phyloP scores from a whole-genome alignment of 495 filamentous ascomycete species.

The Aspergillus olivimuriae region DNA sequence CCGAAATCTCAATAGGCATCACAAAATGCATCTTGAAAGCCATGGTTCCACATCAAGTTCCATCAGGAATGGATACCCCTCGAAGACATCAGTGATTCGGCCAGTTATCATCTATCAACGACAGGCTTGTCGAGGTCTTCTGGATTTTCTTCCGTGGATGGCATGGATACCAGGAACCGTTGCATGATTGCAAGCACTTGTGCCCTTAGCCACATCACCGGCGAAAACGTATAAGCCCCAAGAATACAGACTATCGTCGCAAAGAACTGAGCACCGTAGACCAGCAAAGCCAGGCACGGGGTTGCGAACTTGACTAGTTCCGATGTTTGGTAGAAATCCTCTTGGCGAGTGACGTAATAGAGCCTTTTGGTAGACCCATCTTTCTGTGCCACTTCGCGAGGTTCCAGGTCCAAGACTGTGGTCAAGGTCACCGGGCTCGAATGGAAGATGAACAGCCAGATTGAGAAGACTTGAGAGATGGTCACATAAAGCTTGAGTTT shows the following conservation, averaged over 20 bases:
- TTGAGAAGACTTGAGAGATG: conserved; percentile 64
- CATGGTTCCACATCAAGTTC: not conserved
- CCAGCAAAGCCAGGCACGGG: conserved; percentile 35
- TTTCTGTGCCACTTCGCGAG: conserved; percentile 15
- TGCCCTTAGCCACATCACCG: conserved; percentile 44
- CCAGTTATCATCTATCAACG: not conserved
- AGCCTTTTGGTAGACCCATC: conserved; percentile 10
- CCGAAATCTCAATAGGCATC: not conserved
- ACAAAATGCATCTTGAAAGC: not conserved
- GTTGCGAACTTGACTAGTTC: conserved; percentile 66
- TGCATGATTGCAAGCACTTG: not conserved
- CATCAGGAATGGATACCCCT: not conserved
- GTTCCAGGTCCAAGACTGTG: conserved; percentile 55
- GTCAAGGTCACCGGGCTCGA: conserved; percentile 59
- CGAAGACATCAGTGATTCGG: not conserved
- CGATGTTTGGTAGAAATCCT: conserved; percentile 76
- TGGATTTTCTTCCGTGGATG: conserved; percentile 10
- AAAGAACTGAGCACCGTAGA: conserved; percentile 54
- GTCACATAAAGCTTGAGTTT: conserved; percentile 61
- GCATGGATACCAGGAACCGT: not conserved
- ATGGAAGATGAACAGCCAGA: conserved; percentile 73
- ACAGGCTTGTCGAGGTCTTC: not conserved
- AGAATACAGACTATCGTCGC: conserved; percentile 57
- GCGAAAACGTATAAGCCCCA: conserved; percentile 45
- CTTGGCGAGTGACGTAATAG: conserved; percentile 70